Evolutionary conservation across 2,329 filamentous ascomycete genomes (phyloP).

Genomic region (Plectosphaerella sp.): DNA sequence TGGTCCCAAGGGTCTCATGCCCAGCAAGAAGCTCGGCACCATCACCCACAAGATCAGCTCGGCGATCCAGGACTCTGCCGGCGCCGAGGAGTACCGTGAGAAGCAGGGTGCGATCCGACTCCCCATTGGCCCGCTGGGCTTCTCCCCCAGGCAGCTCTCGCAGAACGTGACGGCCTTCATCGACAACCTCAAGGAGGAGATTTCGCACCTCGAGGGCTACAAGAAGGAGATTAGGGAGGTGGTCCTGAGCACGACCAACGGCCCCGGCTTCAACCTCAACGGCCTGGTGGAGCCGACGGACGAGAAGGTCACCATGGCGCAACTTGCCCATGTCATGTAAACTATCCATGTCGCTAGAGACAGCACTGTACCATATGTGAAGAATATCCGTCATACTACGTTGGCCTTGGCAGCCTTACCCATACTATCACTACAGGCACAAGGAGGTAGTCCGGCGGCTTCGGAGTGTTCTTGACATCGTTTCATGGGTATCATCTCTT

Average conservation of each 20-base stretch:
- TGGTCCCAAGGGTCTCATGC: constrained; percentile 90
- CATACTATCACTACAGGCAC: no score
- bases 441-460: neutral
- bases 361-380: constrained; percentile 32
- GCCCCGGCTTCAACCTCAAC: constrained; percentile 81
- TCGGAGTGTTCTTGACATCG: neutral
- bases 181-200: constrained; percentile 65
- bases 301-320: constrained; percentile 47
- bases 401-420: no score
- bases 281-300: constrained; percentile 67
- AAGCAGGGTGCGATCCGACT: constrained; percentile 77
- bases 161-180: constrained; percentile 80
- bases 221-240: constrained; percentile 49
- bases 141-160: constrained; percentile 81
- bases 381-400: constrained; percentile 6
- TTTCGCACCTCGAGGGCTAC: constrained; percentile 47
- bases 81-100: constrained; percentile 84
- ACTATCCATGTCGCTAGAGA: neutral
- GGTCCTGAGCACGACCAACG: constrained; percentile 82
- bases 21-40: constrained; percentile 80
- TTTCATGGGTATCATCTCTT: constrained; percentile 24
- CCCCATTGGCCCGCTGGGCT: constrained; percentile 86
- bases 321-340: constrained; percentile 53
- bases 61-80: constrained; percentile 77
- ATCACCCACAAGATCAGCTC: constrained; percentile 75